A percentile compares a stretch with the other conserved stretches of the same genome.
These are phyloP conservation scores for Ceratocystis lukuohia DNA, from an alignment of 2,329 filamentous ascomycete species.

Conservation along the genomic window DNA sequence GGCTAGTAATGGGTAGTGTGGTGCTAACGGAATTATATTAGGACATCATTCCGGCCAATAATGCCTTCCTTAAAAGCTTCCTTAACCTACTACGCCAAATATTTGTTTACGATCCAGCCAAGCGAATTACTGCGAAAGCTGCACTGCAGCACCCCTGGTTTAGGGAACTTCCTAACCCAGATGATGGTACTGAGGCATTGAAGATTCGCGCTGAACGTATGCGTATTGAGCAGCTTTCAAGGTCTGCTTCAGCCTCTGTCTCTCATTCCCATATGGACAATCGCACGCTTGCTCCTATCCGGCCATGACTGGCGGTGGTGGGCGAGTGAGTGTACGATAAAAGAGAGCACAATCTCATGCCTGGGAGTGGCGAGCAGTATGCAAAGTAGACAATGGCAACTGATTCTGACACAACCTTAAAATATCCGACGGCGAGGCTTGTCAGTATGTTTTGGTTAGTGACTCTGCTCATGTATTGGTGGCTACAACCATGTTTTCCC, in stretches of 20 bases:
- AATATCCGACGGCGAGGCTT: not conserved
- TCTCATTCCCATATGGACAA: slow-evolving; percentile 2
- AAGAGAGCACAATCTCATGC: not conserved
- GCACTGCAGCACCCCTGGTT: slow-evolving; percentile 57
- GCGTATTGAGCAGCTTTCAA: slow-evolving; percentile 30
- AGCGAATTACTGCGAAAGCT: slow-evolving; percentile 53
- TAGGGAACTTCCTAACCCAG: slow-evolving; percentile 46
- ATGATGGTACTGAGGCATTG: slow-evolving; percentile 55
- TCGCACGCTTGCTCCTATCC: slow-evolving; percentile 11
- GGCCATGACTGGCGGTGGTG: not conserved
- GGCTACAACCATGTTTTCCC: not conserved
- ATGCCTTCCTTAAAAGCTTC: slow-evolving; percentile 47
- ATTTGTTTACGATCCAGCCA: slow-evolving; percentile 52
- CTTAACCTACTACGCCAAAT: slow-evolving; percentile 52
- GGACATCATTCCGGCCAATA: slow-evolving; percentile 52
- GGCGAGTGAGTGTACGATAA: not conserved
- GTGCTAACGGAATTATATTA: slow-evolving; percentile 26
- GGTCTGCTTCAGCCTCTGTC: slow-evolving; percentile 6
- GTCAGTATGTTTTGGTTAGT: not conserved
- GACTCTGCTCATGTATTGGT: not conserved
- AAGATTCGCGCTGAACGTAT: slow-evolving; percentile 46
- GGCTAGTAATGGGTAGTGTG: not conserved
- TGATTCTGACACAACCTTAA: not conserved
- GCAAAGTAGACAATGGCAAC: not conserved
- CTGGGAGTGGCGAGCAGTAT: not conserved